Evolutionary conservation across 495 filamentous ascomycete species (phyloP).

Genomic region (Neurospora sp.): DNA sequence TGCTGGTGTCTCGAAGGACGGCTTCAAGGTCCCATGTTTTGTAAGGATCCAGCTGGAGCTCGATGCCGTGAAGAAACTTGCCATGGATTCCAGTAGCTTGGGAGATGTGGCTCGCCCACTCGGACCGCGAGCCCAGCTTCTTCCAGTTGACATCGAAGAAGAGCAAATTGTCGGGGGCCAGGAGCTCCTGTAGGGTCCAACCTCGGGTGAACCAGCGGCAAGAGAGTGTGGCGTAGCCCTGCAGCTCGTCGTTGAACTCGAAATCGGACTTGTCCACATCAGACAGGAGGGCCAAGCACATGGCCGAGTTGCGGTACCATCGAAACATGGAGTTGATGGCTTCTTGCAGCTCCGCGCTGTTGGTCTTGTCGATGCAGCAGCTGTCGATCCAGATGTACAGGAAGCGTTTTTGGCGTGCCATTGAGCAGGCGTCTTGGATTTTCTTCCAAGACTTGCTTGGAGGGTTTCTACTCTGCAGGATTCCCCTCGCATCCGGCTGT

Average conservation of each 20-base stretch:
- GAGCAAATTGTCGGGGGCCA: conserved; percentile 18
- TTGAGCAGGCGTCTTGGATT: neutral
- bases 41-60: conserved; percentile 7
- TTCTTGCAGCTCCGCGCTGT: conserved; percentile 20
- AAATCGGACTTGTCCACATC: neutral
- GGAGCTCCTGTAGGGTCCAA: conserved; percentile 35
- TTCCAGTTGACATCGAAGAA: conserved; percentile 27
- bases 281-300: conserved; percentile 26
- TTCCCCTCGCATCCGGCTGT: neutral
- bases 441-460: neutral
- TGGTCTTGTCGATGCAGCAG: conserved; percentile 26
- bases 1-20: neutral
- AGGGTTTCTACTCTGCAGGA: neutral
- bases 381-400: conserved; percentile 25
- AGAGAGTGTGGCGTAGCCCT: neutral
- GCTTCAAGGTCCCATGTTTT: conserved; percentile 1
- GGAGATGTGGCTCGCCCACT: neutral
- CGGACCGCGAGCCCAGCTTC: neutral
- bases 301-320: conserved; percentile 21
- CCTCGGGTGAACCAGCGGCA: conserved; percentile 32
- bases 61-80: conserved; percentile 2
- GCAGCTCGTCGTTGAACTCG: rapidly evolving
- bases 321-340: conserved; percentile 35
- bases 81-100: neutral
- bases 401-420: conserved; percentile 2